Evolutionary conservation across 352 stramenopile genomes (phyloP).

Genomic region (Phytophthora pluvialis): DNA sequence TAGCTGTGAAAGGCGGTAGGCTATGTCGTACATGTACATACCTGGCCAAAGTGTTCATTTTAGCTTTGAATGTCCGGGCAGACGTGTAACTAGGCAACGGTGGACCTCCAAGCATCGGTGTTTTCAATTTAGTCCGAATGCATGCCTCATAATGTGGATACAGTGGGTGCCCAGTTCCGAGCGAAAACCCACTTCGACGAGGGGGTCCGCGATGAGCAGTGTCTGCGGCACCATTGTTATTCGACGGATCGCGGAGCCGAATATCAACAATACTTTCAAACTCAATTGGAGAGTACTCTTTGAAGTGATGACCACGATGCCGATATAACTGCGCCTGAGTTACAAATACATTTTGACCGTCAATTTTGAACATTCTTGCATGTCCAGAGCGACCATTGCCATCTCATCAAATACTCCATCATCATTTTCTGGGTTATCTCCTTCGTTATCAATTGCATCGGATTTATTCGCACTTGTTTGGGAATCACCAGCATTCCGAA

Average conservation of each 20-base stretch:
- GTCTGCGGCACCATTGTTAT: too few species aligned
- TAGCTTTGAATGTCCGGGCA: not conserved
- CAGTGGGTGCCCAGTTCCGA: not conserved
- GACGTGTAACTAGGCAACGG: not conserved
- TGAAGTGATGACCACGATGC: not conserved
- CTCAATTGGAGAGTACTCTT: conserved; percentile 1
- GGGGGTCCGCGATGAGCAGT: not conserved
- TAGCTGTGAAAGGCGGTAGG: too few species aligned
- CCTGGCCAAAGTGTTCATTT: not conserved
- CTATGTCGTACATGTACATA: not conserved
- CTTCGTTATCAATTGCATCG: too few species aligned
- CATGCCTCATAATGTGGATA: not conserved
- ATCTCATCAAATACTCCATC: too few species aligned
- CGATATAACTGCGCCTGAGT: not conserved
- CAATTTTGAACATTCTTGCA: not conserved
- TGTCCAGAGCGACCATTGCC: not conserved
- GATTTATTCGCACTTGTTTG: too few species aligned
- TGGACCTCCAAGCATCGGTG: conserved; percentile 1
- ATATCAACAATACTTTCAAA: conserved; percentile 14
- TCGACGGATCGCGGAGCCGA: not conserved
- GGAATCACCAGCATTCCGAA: too few species aligned
- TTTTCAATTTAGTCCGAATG: conserved; percentile 5
- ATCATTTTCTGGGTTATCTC: too few species aligned
- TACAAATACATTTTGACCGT: not conserved
- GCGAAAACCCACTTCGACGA: not conserved